A percentile compares a stretch with the other conserved stretches of the same genome.
phyloP scores from a whole-genome alignment of 345 rosid genomes.

The Murraya koenigii region DNA sequence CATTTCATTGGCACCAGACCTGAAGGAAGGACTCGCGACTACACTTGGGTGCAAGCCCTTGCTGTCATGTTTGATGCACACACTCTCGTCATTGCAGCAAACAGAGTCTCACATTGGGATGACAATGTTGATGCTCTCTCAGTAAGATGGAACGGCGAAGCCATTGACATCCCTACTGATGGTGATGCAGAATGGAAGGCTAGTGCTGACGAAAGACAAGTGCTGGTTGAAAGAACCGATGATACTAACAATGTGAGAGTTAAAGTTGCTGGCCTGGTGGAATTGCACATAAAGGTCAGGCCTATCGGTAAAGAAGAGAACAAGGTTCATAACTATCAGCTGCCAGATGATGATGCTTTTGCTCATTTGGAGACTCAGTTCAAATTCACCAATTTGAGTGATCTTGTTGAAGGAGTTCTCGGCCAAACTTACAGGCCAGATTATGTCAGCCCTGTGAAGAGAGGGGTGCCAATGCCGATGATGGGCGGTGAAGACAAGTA shows the following conservation, averaged over 20 bases:
- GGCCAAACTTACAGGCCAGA: constrained; percentile 67
- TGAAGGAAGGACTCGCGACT: constrained; percentile 55
- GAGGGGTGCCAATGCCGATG: constrained; percentile 70
- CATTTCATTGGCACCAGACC: constrained; percentile 67
- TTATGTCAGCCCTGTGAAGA: constrained; percentile 58
- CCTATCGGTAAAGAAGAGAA: constrained; percentile 58
- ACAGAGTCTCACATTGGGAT: constrained; percentile 47
- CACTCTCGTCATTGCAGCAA: constrained; percentile 55
- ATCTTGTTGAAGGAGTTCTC: constrained; percentile 61
- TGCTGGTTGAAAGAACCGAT: constrained; percentile 51
- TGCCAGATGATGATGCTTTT: constrained; percentile 53
- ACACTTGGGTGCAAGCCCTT: constrained; percentile 76
- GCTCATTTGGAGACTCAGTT: constrained; percentile 75
- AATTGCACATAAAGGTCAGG: constrained; percentile 46
- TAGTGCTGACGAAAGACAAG: constrained; percentile 21
- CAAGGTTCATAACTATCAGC: constrained; percentile 54
- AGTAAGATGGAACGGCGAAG: constrained; percentile 41
- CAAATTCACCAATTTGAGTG: constrained; percentile 42
- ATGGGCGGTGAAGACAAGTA: constrained; percentile 75
- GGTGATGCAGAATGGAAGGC: constrained; percentile 51
- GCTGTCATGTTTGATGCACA: constrained; percentile 51
- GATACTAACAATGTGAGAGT: constrained; percentile 44
- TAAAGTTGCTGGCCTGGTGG: constrained; percentile 39
- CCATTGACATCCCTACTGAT: constrained; percentile 31
- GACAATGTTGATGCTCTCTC: constrained; percentile 44